phyloP scores from a whole-genome alignment of 768 basidiomycete species.

The Trametes cubensis region DNA sequence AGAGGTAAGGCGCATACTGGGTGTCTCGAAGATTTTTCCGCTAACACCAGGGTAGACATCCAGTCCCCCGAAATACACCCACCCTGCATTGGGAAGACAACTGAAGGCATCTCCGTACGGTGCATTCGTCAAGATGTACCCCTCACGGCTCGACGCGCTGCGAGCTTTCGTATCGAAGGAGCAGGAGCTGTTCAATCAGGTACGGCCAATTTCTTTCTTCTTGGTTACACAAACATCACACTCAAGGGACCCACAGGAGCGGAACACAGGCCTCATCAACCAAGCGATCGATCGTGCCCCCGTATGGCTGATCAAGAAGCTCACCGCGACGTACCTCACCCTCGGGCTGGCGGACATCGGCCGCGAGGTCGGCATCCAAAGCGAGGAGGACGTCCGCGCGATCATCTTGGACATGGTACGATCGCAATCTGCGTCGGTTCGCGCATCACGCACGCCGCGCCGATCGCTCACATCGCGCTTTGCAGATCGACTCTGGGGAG shows the following conservation, averaged over 20 bases:
- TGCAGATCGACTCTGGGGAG: constrained; percentile 69
- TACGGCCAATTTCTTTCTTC: constrained; percentile 33
- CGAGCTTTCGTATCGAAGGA: constrained; percentile 58
- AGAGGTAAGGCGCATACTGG: constrained; percentile 48
- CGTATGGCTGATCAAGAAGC: constrained; percentile 75
- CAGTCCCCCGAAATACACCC: constrained; percentile 74
- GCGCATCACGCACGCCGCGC: neutral
- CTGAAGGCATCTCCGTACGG: constrained; percentile 72
- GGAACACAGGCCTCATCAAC: constrained; percentile 68
- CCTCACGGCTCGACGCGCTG: constrained; percentile 52
- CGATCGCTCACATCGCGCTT: neutral
- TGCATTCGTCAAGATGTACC: constrained; percentile 66
- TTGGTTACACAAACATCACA: neutral
- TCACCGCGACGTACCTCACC: constrained; percentile 83
- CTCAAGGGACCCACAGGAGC: constrained; percentile 50
- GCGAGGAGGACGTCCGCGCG: constrained; percentile 55
- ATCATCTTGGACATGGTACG: constrained; percentile 75
- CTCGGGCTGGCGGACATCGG: constrained; percentile 76
- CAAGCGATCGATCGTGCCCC: constrained; percentile 73
- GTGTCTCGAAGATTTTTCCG: neutral
- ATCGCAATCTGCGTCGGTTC: neutral
- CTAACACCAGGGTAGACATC: constrained; percentile 34
- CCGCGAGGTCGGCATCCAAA: constrained; percentile 51
- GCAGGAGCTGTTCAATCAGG: constrained; percentile 50
- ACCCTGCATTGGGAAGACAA: constrained; percentile 55